phyloP scores from a whole-genome alignment of 768 basidiomycete genomes.

The Tricholoma saponaceum region DNA sequence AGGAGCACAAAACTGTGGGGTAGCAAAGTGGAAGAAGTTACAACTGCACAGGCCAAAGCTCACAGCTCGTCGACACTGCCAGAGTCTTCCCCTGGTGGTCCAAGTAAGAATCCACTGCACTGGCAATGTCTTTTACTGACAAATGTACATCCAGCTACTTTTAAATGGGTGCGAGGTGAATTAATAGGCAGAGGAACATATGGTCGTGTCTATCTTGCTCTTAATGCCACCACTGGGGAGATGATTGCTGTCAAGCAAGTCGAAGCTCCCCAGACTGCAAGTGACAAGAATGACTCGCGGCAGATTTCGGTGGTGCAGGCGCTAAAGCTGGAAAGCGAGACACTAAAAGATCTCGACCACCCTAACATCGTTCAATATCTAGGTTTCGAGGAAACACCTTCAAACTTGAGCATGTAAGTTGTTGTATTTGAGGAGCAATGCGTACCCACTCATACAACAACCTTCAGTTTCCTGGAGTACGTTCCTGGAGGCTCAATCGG shows the following conservation, averaged over 20 bases:
- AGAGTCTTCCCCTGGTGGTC: conserved; percentile 60
- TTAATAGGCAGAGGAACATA: conserved; percentile 97
- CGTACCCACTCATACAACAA: background rate
- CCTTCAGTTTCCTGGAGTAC: conserved; percentile 89
- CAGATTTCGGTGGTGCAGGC: conserved; percentile 87
- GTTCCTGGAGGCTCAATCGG: conserved; percentile 97
- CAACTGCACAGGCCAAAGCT: conserved; percentile 60
- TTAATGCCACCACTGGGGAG: conserved; percentile 95
- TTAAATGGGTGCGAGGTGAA: conserved; percentile 98
- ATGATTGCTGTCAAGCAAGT: conserved; percentile 99
- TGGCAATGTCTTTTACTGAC: conserved; percentile 13
- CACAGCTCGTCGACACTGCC: conserved; percentile 38
- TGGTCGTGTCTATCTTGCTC: conserved; percentile 91
- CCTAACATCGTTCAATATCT: conserved; percentile 97
- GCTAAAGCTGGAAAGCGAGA: conserved; percentile 92
- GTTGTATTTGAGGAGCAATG: background rate
- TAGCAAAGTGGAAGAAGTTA: conserved; percentile 89
- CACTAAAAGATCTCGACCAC: conserved; percentile 94
- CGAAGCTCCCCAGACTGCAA: conserved; percentile 86
- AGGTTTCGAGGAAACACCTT: conserved; percentile 87
- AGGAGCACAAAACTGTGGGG: conserved; percentile 97
- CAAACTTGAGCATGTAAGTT: conserved; percentile 88
- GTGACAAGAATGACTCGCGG: conserved; percentile 85
- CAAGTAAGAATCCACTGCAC: conserved; percentile 50
- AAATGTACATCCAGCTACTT: conserved; percentile 55